These are phyloP conservation scores for Biscogniauxia sp. DNA, from an alignment of 2,329 filamentous ascomycete species.

Conservation along the genomic window DNA sequence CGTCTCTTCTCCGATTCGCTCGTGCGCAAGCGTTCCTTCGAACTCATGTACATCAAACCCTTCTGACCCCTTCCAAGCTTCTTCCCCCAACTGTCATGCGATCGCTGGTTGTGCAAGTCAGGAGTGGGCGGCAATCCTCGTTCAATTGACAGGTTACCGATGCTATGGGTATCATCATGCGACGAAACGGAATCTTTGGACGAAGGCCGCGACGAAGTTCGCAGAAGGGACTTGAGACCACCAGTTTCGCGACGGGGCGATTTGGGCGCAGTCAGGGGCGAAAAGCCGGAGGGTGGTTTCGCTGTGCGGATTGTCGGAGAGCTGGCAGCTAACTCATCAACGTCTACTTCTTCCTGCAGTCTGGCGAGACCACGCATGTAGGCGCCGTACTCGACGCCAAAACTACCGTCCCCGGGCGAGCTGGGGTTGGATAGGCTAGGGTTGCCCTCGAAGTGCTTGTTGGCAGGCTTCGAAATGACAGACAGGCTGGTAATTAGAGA, in stretches of 20 bases:
- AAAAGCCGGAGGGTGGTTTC: constrained; percentile 75
- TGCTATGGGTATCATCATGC: constrained; percentile 59
- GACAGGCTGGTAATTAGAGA: constrained; percentile 68
- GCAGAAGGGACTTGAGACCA: constrained; percentile 59
- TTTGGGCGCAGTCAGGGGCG: constrained; percentile 64
- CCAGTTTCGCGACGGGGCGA: constrained; percentile 48
- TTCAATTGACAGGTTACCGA: constrained; percentile 64
- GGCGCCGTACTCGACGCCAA: constrained; percentile 72
- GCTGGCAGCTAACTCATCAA: constrained; percentile 60
- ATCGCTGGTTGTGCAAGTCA: constrained; percentile 52
- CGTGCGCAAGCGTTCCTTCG: constrained; percentile 63
- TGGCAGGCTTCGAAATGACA: constrained; percentile 65
- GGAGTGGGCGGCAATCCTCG: constrained; percentile 46
- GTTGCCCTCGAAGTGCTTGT: constrained; percentile 63
- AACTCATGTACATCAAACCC: constrained; percentile 71
- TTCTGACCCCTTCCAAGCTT: constrained; percentile 53
- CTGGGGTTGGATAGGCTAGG: constrained; percentile 40
- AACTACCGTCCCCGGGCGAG: constrained; percentile 48
- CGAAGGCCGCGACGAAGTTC: constrained; percentile 56
- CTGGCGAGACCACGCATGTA: constrained; percentile 54
- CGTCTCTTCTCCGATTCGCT: constrained; percentile 62
- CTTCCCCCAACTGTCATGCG: constrained; percentile 62
- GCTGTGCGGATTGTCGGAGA: constrained; percentile 78
- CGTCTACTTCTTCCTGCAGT: constrained; percentile 43
- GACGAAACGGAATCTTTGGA: constrained; percentile 57